Evolutionary conservation across 805 yeast species (phyloP), one percentile per base, ranked within the genome.

Genomic region (Saccharomycopsis sp.): DNA sequence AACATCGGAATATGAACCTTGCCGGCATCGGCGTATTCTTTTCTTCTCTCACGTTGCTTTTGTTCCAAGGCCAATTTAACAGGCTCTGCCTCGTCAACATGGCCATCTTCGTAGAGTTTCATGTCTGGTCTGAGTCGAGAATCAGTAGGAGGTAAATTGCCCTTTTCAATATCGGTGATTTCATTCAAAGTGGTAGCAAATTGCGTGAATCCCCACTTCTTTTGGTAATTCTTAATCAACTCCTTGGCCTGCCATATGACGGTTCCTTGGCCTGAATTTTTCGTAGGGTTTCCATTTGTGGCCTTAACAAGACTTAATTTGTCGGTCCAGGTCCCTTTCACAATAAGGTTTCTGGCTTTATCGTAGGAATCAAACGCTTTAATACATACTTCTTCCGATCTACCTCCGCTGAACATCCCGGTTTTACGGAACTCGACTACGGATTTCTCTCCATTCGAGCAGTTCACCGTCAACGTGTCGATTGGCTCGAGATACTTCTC

Each of bases 401-500:
- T 80, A 0, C 87, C 87, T 2, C 87, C 85, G 60, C 92, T 83
- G 72, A 94, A 92, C 80, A 94, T 84, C 2, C 96, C 92, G 23
- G 91, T 87, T 52, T 84, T 78, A 60, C 89, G 86, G 74, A 89
- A 94, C 55, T 82, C 86, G 19, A 89, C 84, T 2, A 79, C 77
- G 0, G 96, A 44, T 62, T 77, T 81, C 47, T 78, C 76, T 0
- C 96, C 96, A n/a, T 74, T 75, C 1, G 89, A 81, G 1, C 91
- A 82, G 52, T 80, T 78, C 1, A 94, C 77, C 0, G 85, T 82
- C 61, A 89, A 76, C 2, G 83, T 71, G 17, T 89, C 84, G 1
- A 79, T 76, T 1, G 99, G 99, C 68, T 94, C 99, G 14, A 89
- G 77, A 70, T 92, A 94, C 69, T 90, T 87, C 66, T 94, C 99